Conservation (phyloP, 768 basidiomycete species). For the Ramaria sp. region DNA sequence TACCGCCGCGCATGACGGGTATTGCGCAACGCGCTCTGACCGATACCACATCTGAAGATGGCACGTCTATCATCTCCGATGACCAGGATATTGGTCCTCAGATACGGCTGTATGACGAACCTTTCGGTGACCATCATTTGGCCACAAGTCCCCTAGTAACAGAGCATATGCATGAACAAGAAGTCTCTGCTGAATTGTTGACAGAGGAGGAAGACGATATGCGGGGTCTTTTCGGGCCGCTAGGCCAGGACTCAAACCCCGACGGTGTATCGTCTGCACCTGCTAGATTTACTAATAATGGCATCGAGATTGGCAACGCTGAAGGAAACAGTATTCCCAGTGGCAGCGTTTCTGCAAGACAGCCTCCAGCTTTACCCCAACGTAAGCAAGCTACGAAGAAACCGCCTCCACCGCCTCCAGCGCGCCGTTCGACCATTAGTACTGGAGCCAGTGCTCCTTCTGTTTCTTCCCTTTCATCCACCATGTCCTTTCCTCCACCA, state of each 20-base stretch:
- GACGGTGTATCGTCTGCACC: neutral
- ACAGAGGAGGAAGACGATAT: constrained; percentile 6
- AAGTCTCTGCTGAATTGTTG: neutral
- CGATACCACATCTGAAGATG: constrained; percentile 15
- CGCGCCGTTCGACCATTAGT: neutral
- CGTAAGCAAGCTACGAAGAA: neutral
- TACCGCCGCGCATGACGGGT: constrained; percentile 10
- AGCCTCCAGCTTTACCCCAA: constrained; percentile 4
- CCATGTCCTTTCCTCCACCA: neutral
- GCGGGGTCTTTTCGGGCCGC: neutral
- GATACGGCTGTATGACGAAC: constrained; percentile 26
- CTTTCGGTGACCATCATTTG: constrained; percentile 34
- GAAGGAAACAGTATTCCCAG: neutral
- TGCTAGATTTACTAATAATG: neutral
- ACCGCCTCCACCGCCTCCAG: constrained; percentile 6
- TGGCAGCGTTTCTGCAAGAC: neutral
- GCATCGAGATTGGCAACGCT: constrained; percentile 2
- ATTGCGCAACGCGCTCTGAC: constrained; percentile 18
- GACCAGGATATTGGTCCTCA: constrained; percentile 14
- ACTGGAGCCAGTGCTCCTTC: neutral
- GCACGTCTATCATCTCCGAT: constrained; percentile 15
- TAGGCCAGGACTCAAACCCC: neutral
- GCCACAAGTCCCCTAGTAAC: constrained; percentile 11
- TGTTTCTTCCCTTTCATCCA: neutral
- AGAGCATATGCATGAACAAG: neutral